Base-by-base conservation (phyloP, 2,329 filamentous ascomycete species). In the Arthrinium phaeospermum region DNA sequence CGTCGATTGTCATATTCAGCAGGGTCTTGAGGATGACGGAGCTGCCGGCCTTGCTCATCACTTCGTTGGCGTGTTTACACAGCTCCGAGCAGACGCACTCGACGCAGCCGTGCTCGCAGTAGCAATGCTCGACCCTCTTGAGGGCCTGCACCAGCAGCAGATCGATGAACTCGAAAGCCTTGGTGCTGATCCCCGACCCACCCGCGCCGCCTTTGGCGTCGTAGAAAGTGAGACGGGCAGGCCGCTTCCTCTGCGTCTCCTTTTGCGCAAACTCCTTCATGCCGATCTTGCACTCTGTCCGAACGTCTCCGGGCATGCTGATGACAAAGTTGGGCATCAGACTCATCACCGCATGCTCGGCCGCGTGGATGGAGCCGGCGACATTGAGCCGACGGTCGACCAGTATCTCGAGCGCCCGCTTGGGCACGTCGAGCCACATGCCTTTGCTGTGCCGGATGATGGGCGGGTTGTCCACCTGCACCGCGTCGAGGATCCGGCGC, bases 351-450 rank as follows among this genome's bases (percentile, higher is more conserved):
- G 95, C 95, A 81, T 99, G 96, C 82, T 98, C 95, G 2, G 96
- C 96, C 0, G 96, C 96, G 79, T 98, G 96, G 72, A 99, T 98
- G 0, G 94, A 94, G 0, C 92, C 96, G 0, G 94, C 96, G 13
- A 96, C 88, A 80, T 98, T 94, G 45, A 98, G 86, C 0, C 91
- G 86, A 10, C 92, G 87, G 0, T 88, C 88, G 53, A 91, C 88
- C 0, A 99, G 87, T 57, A 98, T 95, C 19, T 94, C 90, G 7
- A 98, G 88, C 0, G 95, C 95, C 0, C 81, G 82, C 74, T 91
- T 91, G 0, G 96, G 96, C 2, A 99, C 91, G 80, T 98, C 96
- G 19, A 98, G 89, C 96, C 96, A 99, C 91, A 98, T 94, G 51
- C 95, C 96, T 80, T 96, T 97, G 77, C 91, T 93, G 79, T 92